phyloP scores from a whole-genome alignment of 2,329 filamentous ascomycete species.

The Phialemonium atrogriseum region DNA sequence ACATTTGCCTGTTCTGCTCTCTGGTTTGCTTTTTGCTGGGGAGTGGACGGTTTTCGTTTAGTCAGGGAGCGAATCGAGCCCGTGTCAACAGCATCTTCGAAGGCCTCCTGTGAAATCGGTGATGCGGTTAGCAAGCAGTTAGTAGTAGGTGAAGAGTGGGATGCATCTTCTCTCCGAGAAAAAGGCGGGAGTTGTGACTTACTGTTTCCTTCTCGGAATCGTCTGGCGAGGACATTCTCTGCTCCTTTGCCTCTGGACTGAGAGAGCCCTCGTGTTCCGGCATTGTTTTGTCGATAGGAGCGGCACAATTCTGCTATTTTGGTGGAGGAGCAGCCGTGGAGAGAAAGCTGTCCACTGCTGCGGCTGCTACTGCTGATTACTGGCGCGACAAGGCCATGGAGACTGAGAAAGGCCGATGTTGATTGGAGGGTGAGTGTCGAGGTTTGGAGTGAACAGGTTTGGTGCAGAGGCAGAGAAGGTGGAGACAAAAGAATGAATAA shows the following conservation, averaged over 20 bases:
- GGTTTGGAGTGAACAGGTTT: too few species aligned
- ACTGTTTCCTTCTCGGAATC: slow-evolving; percentile 31
- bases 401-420: too few species aligned
- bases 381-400: too few species aligned
- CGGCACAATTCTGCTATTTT: too few species aligned
- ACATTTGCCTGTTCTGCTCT: slow-evolving; percentile 3
- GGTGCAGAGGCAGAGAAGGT: too few species aligned
- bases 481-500: too few species aligned
- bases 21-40: slow-evolving; percentile 4
- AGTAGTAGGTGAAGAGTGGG: slow-evolving; percentile 3
- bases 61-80: slow-evolving; percentile 57
- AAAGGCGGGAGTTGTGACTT: slow-evolving; percentile 15
- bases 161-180: slow-evolving; percentile 2
- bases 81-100: slow-evolving; percentile 73
- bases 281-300: too few species aligned
- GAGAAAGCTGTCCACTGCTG: too few species aligned
- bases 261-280: not conserved
- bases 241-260: slow-evolving; percentile 2
- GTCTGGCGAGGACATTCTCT: slow-evolving; percentile 18
- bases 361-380: too few species aligned
- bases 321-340: too few species aligned
- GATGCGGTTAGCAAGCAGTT: not conserved
- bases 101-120: slow-evolving; percentile 50
- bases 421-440: too few species aligned
- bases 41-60: slow-evolving; percentile 29